Evolutionary conservation across 257 asterid species (phyloP).

Genomic region (Parsonsia alboflavescens): DNA sequence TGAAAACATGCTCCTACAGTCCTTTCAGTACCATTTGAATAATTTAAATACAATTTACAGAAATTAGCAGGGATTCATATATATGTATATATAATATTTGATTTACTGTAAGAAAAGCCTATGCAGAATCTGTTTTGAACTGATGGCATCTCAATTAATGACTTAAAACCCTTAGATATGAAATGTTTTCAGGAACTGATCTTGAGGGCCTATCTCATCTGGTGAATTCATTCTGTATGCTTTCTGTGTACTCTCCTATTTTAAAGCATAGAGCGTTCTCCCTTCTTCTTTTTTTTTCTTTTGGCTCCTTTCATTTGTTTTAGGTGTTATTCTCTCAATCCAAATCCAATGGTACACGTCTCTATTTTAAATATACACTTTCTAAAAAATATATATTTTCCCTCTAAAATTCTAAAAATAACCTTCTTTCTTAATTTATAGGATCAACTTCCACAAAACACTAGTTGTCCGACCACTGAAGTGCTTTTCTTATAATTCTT

Average conservation of each 20-base stretch:
- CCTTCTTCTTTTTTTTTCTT: not conserved
- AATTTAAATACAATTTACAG: not conserved
- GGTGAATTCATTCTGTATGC: not conserved
- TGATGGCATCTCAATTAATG: not conserved
- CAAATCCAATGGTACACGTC: too few species aligned
- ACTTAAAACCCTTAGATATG: not conserved
- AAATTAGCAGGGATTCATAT: not conserved
- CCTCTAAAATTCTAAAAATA: not conserved
- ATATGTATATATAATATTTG: too few species aligned
- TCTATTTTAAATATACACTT: not conserved
- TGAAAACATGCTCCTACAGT: not conserved
- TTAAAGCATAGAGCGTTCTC: too few species aligned
- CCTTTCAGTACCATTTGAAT: not conserved
- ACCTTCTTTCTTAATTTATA: not conserved
- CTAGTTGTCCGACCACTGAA: not conserved
- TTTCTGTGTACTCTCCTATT: not conserved
- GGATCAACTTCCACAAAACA: not conserved
- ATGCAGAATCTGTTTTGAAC: not conserved
- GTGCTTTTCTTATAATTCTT: not conserved
- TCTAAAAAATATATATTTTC: too few species aligned
- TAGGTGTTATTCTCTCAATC: too few species aligned
- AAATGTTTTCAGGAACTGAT: not conserved
- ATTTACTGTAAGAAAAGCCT: not conserved
- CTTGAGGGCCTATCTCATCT: not conserved
- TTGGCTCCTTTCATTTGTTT: not conserved